phyloP scores from a whole-genome alignment of 1,284 basidiomycete species.

The Trametes pubescens region DNA sequence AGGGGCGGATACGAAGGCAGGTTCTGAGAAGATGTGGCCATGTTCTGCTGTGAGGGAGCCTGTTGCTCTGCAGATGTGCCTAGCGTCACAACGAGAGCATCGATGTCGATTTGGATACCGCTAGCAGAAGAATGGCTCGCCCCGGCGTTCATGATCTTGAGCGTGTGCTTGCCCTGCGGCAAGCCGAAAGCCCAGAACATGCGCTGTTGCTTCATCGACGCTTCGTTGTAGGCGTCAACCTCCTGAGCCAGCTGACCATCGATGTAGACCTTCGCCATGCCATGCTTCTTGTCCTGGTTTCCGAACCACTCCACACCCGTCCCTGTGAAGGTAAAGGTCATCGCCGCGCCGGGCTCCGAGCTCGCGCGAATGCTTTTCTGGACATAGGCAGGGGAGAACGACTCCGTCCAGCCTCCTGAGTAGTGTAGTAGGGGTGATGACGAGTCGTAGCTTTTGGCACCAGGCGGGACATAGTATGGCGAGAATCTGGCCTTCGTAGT shows the following conservation, averaged over 20 bases:
- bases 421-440: constrained; percentile 68
- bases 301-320: constrained; percentile 84
- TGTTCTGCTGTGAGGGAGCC: constrained; percentile 23
- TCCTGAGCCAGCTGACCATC: constrained; percentile 57
- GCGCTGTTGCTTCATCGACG: constrained; percentile 62
- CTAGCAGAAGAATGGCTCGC: constrained; percentile 46
- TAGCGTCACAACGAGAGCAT: constrained; percentile 71
- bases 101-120: constrained; percentile 57
- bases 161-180: constrained; percentile 58
- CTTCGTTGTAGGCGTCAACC: constrained; percentile 56
- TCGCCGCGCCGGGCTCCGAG: constrained; percentile 55
- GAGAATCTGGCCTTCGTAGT: constrained; percentile 55
- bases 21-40: constrained; percentile 24
- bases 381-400: constrained; percentile 59
- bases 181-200: constrained; percentile 70
- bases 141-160: constrained; percentile 70
- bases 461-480: constrained; percentile 77
- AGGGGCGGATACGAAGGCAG: constrained; percentile 29
- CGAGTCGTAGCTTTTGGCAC: constrained; percentile 74
- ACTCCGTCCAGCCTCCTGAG: constrained; percentile 63
- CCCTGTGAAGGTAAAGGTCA: constrained; percentile 68
- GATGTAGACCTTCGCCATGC: constrained; percentile 62
- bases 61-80: constrained; percentile 11
- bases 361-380: constrained; percentile 62
- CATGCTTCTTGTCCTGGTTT: constrained; percentile 59